Percentiles rank a stretch among this genome's conserved stretches.
These are phyloP conservation scores for Asterionellopsis glacialis DNA, from an alignment of 108 stramenopile species.

Conservation along the genomic window DNA sequence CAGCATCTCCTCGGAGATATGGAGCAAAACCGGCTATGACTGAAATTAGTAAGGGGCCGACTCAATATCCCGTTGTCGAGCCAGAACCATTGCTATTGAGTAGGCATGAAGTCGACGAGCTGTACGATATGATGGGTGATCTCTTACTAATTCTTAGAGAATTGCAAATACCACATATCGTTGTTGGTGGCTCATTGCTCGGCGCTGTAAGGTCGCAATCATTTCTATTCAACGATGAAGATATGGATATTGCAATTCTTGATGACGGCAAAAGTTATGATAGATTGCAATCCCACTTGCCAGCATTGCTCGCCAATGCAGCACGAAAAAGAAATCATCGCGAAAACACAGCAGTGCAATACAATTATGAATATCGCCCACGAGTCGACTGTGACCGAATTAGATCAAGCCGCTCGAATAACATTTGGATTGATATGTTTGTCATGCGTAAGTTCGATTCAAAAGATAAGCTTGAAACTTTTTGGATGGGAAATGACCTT, in stretches of 20 bases:
- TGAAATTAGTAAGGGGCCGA: too few relatives aligned
- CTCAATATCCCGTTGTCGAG: conserved; percentile 8
- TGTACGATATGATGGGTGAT: conserved; percentile 10
- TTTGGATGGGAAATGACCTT: conserved; percentile 1
- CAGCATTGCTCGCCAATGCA: not conserved
- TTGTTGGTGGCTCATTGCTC: conserved; percentile 13
- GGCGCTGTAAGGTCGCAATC: conserved; percentile 16
- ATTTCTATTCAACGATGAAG: conserved; percentile 24
- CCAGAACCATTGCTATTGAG: conserved; percentile 11
- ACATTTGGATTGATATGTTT: conserved; percentile 16
- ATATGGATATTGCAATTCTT: conserved; percentile 21
- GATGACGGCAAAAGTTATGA: conserved; percentile 4
- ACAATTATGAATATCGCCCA: not conserved
- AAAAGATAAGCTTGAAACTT: not conserved
- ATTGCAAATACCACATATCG: conserved; percentile 8
- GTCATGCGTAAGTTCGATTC: conserved; percentile 8
- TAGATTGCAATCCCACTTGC: not conserved
- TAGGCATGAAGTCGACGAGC: conserved; percentile 12
- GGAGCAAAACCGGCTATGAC: too few relatives aligned
- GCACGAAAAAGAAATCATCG: not conserved
- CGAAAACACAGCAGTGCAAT: not conserved
- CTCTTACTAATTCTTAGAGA: not conserved
- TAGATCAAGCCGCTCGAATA: not conserved
- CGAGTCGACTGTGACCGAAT: conserved; percentile 8
- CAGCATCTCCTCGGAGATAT: too few relatives aligned